phyloP scores from a whole-genome alignment of 1,284 basidiomycete genomes.

The Anthracocystis setariae region DNA sequence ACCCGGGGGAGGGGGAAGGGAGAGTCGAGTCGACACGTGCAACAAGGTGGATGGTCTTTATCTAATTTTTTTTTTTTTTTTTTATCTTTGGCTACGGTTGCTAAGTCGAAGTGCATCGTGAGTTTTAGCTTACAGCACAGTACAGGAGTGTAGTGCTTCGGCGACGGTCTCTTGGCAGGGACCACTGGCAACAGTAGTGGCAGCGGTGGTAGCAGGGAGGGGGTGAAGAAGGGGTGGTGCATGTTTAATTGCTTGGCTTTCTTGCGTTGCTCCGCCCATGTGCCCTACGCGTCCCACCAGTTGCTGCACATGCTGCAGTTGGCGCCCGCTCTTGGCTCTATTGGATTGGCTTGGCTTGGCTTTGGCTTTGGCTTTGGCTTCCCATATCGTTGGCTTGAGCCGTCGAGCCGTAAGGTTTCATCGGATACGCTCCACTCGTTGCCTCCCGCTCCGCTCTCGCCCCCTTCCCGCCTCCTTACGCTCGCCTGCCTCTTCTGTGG shows the following conservation, averaged over 20 bases:
- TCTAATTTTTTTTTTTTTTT: no score
- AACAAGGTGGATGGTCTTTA: not conserved
- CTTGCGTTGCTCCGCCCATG: not conserved
- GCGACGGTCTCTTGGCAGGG: conserved; percentile 2
- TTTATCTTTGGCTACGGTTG: conserved; percentile 5
- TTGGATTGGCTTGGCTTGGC: no score
- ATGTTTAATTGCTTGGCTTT: not conserved
- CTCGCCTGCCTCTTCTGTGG: no score
- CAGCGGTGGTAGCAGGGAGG: no score
- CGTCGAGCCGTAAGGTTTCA: not conserved
- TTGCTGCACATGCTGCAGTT: not conserved
- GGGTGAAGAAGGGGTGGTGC: no score
- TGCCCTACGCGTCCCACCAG: not conserved
- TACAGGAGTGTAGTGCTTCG: no score
- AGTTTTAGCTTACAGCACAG: not conserved
- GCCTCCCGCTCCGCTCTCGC: not conserved
- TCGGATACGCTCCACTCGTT: conserved; percentile 3
- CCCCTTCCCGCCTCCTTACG: no score
- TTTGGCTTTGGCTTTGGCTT: not conserved
- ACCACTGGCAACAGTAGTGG: no score
- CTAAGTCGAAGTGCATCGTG: not conserved
- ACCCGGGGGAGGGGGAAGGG: no score
- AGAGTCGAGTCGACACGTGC: no score
- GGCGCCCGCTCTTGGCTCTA: not conserved
- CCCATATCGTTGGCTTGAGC: not conserved